Evolutionary conservation across 768 basidiomycete species (phyloP), one percentile per base, ranked within the genome.

Genomic region (Piloderma croceum): DNA sequence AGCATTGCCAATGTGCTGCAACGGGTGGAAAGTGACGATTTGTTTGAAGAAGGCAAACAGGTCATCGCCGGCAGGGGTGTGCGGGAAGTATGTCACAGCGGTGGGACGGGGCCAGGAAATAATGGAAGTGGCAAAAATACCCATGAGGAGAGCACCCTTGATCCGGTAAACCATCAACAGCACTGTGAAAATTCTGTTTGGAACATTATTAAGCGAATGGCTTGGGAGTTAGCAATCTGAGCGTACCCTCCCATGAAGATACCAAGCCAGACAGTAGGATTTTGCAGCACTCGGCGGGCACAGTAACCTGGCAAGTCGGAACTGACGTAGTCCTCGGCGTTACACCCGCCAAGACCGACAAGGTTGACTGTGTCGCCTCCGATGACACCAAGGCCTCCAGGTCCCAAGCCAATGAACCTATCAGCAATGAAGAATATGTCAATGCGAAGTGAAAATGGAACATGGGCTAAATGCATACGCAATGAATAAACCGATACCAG

Each of bases 21-120:
- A 51, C 4, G 72, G 76, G 44, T 80, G 81, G 70, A 84, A 90
- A 1, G 79, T 73, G 24, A 88, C 86, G 24, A 90, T 79, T 49
- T 90, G 64, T 60, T 88, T 87, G 76, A 92, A 92, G 59, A 80
- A 90, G 47, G 81, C 76, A 56, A 90, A 92, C 32, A 82, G 67
- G 22, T 70, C 72, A 52, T 92, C 75, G 6, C 90, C 90, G 4
- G 71, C 52, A 0, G 50, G 48, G 5, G 77, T 85, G 51, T 90
- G 68, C 2, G 90, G 89, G 68, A 92, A 92, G 52, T 74, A 81
- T 10, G 89, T 90, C 52, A 92, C 81, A 6, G 77, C 24, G 1
- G 89, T 89, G 0, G 76, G 71, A n/a, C 90, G 79, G 1, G 88
- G 87, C 90, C 90, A 92, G 0, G 85, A 90, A 51, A 90, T 78